Percentiles rank a stretch among this genome's conserved stretches.
phyloP scores from a whole-genome alignment of 805 yeast genomes.

The Yamadazyma philogaea region DNA sequence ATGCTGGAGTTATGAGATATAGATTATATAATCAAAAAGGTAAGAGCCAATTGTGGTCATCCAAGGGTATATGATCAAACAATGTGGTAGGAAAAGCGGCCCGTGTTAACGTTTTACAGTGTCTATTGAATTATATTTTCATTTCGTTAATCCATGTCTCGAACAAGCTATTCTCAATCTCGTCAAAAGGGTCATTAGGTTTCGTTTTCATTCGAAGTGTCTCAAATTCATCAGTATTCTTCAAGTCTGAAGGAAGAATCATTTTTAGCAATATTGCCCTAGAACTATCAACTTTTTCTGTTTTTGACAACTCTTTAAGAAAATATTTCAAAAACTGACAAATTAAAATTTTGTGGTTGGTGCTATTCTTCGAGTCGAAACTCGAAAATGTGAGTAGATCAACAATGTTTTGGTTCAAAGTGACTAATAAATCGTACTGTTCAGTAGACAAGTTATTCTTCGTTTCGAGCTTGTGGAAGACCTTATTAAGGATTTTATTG shows the following conservation, averaged over 20 bases:
- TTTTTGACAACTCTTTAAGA: conserved; percentile 33
- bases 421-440: conserved; percentile 36
- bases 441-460: conserved; percentile 29
- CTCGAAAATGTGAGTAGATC: conserved; percentile 25
- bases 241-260: conserved; percentile 33
- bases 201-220: conserved; percentile 8
- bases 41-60: too few relatives aligned
- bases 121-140: conserved; percentile 11
- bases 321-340: conserved; percentile 40
- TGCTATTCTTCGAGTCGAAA: conserved; percentile 13
- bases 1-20: too few relatives aligned
- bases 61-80: too few relatives aligned
- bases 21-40: too few relatives aligned
- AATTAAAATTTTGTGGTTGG: conserved; percentile 23
- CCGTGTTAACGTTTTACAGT: background rate
- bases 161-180: conserved; percentile 38
- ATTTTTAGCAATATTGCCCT: conserved; percentile 25
- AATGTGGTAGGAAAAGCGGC: too few relatives aligned
- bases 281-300: conserved; percentile 9
- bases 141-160: conserved; percentile 43
- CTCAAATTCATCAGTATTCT: background rate
- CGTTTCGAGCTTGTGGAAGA: conserved; percentile 37
- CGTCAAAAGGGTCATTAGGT: conserved; percentile 27
- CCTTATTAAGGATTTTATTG: conserved; percentile 37
- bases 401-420: conserved; percentile 35